Percentiles rank a stretch among this genome's conserved stretches.
phyloP scores from a whole-genome alignment of 2,329 filamentous ascomycete genomes.

The Nigrospora osmanthi region DNA sequence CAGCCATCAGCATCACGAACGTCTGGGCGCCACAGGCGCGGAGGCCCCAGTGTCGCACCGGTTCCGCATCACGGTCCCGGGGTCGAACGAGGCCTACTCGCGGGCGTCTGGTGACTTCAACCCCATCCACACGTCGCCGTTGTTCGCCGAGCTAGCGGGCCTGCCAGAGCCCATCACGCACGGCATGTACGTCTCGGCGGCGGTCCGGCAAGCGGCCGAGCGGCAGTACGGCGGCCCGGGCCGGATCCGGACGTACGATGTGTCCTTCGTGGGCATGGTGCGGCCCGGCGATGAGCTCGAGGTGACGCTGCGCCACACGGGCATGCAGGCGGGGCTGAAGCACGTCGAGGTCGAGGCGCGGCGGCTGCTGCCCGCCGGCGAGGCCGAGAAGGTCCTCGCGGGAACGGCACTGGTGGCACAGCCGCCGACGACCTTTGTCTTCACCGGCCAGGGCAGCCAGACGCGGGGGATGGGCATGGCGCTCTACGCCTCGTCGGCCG shows the following conservation, averaged over 20 bases:
- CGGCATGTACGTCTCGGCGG: conserved; percentile 28
- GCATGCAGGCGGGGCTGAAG: conserved; percentile 23
- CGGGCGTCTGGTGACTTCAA: conserved; percentile 28
- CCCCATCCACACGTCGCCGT: conserved; percentile 28
- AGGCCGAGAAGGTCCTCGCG: conserved; percentile 19
- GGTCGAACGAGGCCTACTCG: conserved; percentile 17
- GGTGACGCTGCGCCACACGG: conserved; percentile 19
- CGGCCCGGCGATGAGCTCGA: conserved; percentile 21
- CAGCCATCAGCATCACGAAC: conserved; percentile 33
- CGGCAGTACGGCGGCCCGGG: conserved; percentile 10
- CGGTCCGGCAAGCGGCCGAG: conserved; percentile 18
- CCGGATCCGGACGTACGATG: conserved; percentile 16
- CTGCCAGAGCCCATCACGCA: conserved; percentile 30
- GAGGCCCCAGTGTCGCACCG: not conserved
- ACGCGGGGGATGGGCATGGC: conserved; percentile 31
- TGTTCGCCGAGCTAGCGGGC: conserved; percentile 24
- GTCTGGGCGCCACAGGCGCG: not conserved
- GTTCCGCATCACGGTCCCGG: conserved; percentile 6
- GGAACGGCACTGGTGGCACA: conserved; percentile 17
- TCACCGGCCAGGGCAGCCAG: conserved; percentile 32
- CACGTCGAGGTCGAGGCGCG: conserved; percentile 22
- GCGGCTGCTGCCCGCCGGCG: conserved; percentile 9
- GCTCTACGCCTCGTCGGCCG: conserved; percentile 23
- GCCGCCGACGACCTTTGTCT: conserved; percentile 24
- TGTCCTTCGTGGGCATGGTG: conserved; percentile 26